phyloP scores from a whole-genome alignment of 2,329 filamentous ascomycete genomes.

The Colletotrichum paranaense region DNA sequence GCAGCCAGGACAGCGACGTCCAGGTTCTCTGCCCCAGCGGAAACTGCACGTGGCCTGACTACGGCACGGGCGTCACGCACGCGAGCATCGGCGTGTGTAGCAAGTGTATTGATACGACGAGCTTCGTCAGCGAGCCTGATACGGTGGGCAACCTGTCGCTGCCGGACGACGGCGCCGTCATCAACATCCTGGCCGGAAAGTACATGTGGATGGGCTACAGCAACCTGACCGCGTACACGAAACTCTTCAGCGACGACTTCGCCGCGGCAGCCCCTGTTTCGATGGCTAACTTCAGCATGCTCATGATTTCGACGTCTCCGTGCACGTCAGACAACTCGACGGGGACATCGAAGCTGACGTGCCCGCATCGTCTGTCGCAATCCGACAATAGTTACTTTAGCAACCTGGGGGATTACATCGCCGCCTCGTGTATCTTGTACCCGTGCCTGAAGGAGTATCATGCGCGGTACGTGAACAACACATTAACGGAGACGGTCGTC shows the following conservation, averaged over 20 bases:
- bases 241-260: conserved; percentile 8
- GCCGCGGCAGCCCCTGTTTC: conserved; percentile 1
- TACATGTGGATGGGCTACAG: conserved; percentile 33
- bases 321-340: conserved; percentile 9
- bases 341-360: not conserved
- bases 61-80: conserved; percentile 25
- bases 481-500: conserved; percentile 14
- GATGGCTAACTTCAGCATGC: conserved; percentile 21
- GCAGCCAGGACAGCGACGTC: conserved; percentile 37
- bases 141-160: conserved; percentile 11
- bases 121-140: conserved; percentile 18
- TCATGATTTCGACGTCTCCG: conserved; percentile 9
- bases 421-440: conserved; percentile 13
- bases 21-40: conserved; percentile 12
- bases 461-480: conserved; percentile 7
- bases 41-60: conserved; percentile 28
- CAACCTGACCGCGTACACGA: conserved; percentile 17
- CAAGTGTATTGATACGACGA: conserved; percentile 23
- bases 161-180: conserved; percentile 2
- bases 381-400: not conserved
- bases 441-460: conserved; percentile 26
- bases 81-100: conserved; percentile 29
- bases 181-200: conserved; percentile 6
- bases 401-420: conserved; percentile 10
- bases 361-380: conserved; percentile 14